phyloP scores from a whole-genome alignment of 495 filamentous ascomycete genomes.

The Tuber melanosporum region DNA sequence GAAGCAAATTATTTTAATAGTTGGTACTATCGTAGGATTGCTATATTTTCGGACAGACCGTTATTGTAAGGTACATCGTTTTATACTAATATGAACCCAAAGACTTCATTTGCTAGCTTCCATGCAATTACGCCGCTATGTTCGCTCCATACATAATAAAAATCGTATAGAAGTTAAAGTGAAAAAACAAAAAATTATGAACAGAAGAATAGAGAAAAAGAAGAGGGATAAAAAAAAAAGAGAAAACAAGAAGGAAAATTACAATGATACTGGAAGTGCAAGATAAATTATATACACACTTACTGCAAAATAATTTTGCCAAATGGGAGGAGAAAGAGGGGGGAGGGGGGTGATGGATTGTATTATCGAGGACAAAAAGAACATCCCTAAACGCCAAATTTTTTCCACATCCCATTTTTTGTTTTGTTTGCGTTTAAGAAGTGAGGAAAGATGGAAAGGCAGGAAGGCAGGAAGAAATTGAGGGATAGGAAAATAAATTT shows the following conservation, averaged over 20 bases:
- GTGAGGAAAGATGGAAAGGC: not conserved
- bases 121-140: not conserved
- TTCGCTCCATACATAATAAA: conserved; percentile 1
- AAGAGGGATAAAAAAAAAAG: not conserved
- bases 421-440: not conserved
- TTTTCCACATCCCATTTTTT: not conserved
- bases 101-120: not conserved
- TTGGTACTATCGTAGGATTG: not conserved
- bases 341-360: not conserved
- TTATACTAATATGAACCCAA: conserved; percentile 2
- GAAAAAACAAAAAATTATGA: not conserved
- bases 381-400: not conserved
- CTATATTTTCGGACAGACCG: not conserved
- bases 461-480: not conserved
- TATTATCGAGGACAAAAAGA: not conserved
- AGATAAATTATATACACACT: not conserved
- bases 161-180: not conserved
- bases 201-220: not conserved
- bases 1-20: not conserved
- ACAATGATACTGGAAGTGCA: not conserved
- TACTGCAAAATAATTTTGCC: not conserved
- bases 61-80: not conserved
- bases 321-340: not conserved
- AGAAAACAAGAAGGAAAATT: not conserved
- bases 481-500: not conserved